Evolutionary conservation across 2,329 filamentous ascomycete species (phyloP).

Genomic region (Pezizomycotina sp.): DNA sequence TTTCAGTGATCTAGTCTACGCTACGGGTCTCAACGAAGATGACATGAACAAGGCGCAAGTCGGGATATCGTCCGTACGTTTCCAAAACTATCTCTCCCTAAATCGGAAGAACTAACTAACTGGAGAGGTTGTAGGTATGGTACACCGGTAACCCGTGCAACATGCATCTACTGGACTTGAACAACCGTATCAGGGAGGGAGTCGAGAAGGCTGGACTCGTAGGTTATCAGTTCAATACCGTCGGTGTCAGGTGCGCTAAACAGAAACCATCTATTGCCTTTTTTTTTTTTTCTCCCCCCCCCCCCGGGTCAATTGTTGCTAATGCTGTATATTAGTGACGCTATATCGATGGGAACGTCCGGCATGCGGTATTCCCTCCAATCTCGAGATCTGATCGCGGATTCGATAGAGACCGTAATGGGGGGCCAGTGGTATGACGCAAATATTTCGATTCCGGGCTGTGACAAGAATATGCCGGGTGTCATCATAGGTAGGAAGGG

Average conservation of each 20-base stretch:
- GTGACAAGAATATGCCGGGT: constrained; percentile 99
- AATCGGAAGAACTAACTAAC: not conserved
- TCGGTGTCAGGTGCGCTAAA: constrained; percentile 55
- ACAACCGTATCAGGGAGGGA: constrained; percentile 55
- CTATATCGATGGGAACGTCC: constrained; percentile 92
- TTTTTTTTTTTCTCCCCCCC: constrained; percentile 1
- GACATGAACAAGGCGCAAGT: constrained; percentile 96
- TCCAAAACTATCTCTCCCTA: not conserved
- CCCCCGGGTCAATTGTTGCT: constrained; percentile 1
- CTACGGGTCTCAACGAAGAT: constrained; percentile 66
- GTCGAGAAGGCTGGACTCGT: constrained; percentile 63
- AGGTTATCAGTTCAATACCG: constrained; percentile 97
- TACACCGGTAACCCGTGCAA: constrained; percentile 97
- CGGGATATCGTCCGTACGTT: constrained; percentile 60
- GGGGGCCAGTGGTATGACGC: constrained; percentile 97
- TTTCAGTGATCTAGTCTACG: constrained; percentile 44
- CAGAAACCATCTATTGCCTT: constrained; percentile 1
- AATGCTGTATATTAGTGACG: constrained; percentile 39
- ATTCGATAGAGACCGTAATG: constrained; percentile 95
- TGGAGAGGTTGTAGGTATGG: constrained; percentile 46
- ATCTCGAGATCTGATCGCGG: constrained; percentile 89
- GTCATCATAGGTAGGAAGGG: constrained; percentile 49
- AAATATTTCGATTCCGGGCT: constrained; percentile 90
- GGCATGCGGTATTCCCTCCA: constrained; percentile 94
- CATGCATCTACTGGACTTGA: constrained; percentile 92